phyloP scores from a whole-genome alignment of 345 rosid species.

The Eucalyptus pauciflora region DNA sequence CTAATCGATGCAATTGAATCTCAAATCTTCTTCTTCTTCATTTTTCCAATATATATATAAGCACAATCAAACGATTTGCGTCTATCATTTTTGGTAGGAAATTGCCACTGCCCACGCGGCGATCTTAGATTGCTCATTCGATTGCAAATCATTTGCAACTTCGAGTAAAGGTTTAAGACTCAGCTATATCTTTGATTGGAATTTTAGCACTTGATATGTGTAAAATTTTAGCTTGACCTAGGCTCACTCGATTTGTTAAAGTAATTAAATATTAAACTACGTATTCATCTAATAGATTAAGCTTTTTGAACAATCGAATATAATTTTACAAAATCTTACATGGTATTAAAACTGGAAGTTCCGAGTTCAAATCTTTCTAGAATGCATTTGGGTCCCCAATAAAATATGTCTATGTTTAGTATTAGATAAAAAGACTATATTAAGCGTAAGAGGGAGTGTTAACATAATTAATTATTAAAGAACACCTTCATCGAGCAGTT shows the following conservation, averaged over 20 bases:
- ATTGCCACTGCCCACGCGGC: accelerated
- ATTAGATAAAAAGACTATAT: too few relatives aligned
- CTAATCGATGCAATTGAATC: background rate
- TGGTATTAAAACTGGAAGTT: too few relatives aligned
- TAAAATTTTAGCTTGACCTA: background rate
- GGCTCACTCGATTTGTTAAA: background rate
- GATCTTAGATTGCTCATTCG: background rate
- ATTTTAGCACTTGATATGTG: background rate
- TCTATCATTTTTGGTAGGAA: background rate
- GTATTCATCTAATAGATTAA: accelerated
- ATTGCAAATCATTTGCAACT: too few relatives aligned
- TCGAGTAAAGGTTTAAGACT: background rate
- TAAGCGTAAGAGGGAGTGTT: too few relatives aligned
- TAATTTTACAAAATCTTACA: too few relatives aligned
- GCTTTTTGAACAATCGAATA: accelerated
- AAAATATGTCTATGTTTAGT: too few relatives aligned
- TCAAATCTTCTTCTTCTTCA: background rate
- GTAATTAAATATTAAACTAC: too few relatives aligned
- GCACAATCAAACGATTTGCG: background rate
- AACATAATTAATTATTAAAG: too few relatives aligned
- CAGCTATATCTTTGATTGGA: background rate
- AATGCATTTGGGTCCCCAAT: too few relatives aligned
- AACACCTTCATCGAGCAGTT: too few relatives aligned
- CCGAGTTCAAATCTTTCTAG: accelerated
- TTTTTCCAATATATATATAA: background rate